Base-by-base conservation (phyloP, 768 basidiomycete species). In the Russula brevipes region DNA sequence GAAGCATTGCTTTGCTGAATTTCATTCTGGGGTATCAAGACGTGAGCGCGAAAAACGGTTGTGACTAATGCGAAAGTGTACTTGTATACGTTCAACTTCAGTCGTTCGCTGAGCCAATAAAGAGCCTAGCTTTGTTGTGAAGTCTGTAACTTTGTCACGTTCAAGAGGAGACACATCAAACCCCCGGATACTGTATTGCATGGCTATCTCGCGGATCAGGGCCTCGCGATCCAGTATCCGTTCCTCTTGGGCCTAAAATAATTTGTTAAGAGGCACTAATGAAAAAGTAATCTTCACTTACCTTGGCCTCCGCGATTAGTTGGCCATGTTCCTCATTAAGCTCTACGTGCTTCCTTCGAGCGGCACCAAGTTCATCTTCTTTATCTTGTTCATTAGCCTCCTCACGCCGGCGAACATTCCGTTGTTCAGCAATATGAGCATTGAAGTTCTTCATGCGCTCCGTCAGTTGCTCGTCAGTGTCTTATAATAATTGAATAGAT, bases 231-330 rank as follows among this genome's bases (percentile, higher is more conserved):
- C 85, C 2, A 72, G 69, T 44, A 94, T 74, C 31, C 88, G 85
- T 51, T 82, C 77, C 57, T 86, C 83, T 74, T 96, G 90, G 14
- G 84, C 83, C 93, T 96, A 63, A 16, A 31, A 46, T 2, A 6
- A 11, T 41, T 14, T 50, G 39, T 52, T 5, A 2, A 45, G 14
- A 39, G 7, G 7, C 57, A 35, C 7, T 1, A 59, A 14, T 56
- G 17, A 35, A 61, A 12, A 42, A 11, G 12, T 1, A 16, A 60
- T 11, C 56, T 12, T 31, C 33, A 33, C n/a, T 39, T 63, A 87
- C 93, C 76, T 90, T 85, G 46, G 86, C 85, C 70, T 94, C 86
- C 0, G 87, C 90, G 30, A 78, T 77, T 14, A 94, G 76, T 17
- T 83, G 79, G 19, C 91, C 95, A 39, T 87, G 85, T 44, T 81